These are phyloP conservation scores for Lipomyces orientalis DNA, from an alignment of 805 yeast genomes.

Conservation along the genomic window DNA sequence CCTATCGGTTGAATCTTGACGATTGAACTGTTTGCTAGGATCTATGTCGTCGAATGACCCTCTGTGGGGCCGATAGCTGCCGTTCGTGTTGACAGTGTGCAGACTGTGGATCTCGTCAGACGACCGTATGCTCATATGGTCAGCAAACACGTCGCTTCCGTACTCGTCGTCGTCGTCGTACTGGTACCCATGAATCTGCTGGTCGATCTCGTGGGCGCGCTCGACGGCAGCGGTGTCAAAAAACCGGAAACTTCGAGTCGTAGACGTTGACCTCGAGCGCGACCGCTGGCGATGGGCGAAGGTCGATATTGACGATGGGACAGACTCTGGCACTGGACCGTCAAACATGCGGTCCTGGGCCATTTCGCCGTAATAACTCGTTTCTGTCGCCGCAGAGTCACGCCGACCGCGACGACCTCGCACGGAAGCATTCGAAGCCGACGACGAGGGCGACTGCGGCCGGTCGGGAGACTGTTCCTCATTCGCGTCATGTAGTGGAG, in stretches of 20 bases:
- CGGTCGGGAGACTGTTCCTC: background rate
- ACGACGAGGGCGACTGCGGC: constrained; percentile 18
- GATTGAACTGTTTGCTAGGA: constrained; percentile 6
- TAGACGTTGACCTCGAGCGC: constrained; percentile 31
- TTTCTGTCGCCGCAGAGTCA: constrained; percentile 31
- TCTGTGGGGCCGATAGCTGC: background rate
- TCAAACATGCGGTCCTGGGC: constrained; percentile 40
- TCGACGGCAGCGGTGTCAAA: constrained; percentile 84
- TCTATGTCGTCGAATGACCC: background rate
- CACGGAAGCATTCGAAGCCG: constrained; percentile 13
- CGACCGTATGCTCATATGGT: constrained; percentile 1
- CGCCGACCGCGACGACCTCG: constrained; percentile 31
- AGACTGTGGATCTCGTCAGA: constrained; percentile 32
- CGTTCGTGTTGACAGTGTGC: constrained; percentile 26
- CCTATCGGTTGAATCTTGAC: constrained; percentile 12
- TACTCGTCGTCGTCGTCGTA: constrained; percentile 43
- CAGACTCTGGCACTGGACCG: constrained; percentile 41
- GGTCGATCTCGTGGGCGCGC: constrained; percentile 58
- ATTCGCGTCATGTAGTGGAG: background rate
- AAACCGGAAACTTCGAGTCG: constrained; percentile 64
- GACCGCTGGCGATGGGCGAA: constrained; percentile 37
- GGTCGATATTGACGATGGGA: constrained; percentile 39
- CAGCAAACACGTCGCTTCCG: constrained; percentile 42
- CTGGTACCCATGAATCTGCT: constrained; percentile 42
- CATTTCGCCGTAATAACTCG: constrained; percentile 37